Evolutionary conservation across 1,284 basidiomycete species (phyloP).

Genomic region (Nidula niveotomentosa): DNA sequence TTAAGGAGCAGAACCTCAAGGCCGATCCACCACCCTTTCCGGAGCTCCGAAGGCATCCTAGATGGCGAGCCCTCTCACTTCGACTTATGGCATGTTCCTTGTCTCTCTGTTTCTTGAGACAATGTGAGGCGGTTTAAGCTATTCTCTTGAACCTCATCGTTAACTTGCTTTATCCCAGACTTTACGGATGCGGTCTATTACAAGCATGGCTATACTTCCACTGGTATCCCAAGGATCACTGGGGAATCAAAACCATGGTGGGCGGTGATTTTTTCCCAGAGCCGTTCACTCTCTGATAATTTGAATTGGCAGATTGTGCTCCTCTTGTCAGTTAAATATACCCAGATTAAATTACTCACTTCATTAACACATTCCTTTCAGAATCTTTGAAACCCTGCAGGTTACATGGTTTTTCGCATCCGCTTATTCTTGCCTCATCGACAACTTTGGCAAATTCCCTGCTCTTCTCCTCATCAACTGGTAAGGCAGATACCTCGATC

Average conservation of each 20-base stretch:
- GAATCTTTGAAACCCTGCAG: background rate
- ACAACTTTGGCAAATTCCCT: background rate
- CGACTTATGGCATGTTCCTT: constrained; percentile 4
- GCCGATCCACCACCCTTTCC: too few species aligned
- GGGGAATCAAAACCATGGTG: constrained; percentile 7
- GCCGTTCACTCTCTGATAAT: background rate
- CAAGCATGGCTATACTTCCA: constrained; percentile 10
- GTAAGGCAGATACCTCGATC: background rate
- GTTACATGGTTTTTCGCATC: background rate
- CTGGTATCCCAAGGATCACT: constrained; percentile 8
- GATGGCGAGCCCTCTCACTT: background rate
- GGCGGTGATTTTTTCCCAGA: background rate
- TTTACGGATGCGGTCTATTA: constrained; percentile 9
- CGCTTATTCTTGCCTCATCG: background rate
- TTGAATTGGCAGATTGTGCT: background rate
- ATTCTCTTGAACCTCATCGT: background rate
- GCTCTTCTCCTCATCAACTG: background rate
- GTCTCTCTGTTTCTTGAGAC: constrained; percentile 4
- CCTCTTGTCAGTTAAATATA: background rate
- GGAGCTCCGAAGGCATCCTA: background rate
- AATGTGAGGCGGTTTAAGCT: background rate
- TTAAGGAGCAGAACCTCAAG: too few species aligned
- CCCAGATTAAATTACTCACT: background rate
- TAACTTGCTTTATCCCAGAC: background rate
- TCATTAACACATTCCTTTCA: background rate